A percentile compares a stretch with the other conserved stretches of the same genome.
These are phyloP conservation scores for Eucalyptus dawsonii DNA, from an alignment of 345 rosid genomes.

Conservation along the genomic window DNA sequence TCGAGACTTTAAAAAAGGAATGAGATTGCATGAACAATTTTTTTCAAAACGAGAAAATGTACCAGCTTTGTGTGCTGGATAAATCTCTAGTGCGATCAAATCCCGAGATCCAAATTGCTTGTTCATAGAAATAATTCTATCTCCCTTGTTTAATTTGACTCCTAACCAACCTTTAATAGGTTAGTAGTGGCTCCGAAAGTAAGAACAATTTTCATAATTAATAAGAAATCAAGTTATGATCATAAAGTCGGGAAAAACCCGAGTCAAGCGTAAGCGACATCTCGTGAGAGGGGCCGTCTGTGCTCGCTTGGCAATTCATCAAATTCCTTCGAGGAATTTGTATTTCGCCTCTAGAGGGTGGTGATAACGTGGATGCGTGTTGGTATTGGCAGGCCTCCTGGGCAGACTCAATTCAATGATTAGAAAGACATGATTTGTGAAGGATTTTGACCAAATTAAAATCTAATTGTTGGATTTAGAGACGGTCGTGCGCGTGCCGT, in stretches of 20 bases:
- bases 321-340: neutral
- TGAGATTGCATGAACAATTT: neutral
- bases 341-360: fast-evolving
- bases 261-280: neutral
- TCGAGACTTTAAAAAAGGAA: neutral
- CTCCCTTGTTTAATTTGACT: neutral
- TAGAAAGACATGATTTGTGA: neutral
- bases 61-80: neutral
- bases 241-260: fast-evolving
- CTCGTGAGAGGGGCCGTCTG: fast-evolving
- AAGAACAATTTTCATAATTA: neutral
- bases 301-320: neutral
- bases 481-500: too few species aligned
- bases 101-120: fast-evolving
- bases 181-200: neutral
- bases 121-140: fast-evolving
- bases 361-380: neutral
- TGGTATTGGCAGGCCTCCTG: neutral
- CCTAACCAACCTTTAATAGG: neutral
- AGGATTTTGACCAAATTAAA: neutral
- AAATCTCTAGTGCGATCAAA: neutral
- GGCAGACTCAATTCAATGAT: neutral
- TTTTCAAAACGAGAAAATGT: neutral
- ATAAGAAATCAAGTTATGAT: neutral
- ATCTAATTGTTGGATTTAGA: neutral